A percentile compares a stretch with the other conserved stretches of the same genome.
phyloP scores from a whole-genome alignment of 148 eudicot species.

The Mesembryanthemum crystallinum region DNA sequence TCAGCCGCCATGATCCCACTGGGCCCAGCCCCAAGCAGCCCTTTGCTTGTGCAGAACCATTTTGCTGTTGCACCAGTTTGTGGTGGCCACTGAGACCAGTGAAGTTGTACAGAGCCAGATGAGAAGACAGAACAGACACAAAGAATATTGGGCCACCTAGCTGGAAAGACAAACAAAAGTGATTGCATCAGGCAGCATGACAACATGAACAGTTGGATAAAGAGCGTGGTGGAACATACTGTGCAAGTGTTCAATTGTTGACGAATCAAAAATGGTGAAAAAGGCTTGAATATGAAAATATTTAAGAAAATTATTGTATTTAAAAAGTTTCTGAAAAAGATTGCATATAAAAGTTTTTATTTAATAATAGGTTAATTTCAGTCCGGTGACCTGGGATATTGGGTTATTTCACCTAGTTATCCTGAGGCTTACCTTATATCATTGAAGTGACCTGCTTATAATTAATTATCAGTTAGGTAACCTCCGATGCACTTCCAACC shows the following conservation, averaged over 20 bases:
- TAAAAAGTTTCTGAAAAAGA: too few relatives aligned
- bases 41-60: conserved; percentile 98
- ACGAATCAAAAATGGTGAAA: too few relatives aligned
- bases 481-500: too few relatives aligned
- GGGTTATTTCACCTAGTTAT: too few relatives aligned
- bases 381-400: too few relatives aligned
- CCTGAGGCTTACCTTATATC: too few relatives aligned
- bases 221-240: background rate
- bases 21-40: conserved; percentile 96
- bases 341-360: too few relatives aligned
- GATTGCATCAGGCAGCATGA: background rate
- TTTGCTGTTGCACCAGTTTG: conserved; percentile 59
- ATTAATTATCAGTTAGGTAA: too few relatives aligned
- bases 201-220: background rate
- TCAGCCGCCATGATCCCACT: conserved; percentile 99
- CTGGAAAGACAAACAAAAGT: conserved; percentile 43
- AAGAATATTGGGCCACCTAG: conserved; percentile 97
- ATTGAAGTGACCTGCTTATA: too few relatives aligned
- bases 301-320: too few relatives aligned
- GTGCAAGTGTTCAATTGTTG: background rate
- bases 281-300: too few relatives aligned
- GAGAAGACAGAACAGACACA: conserved; percentile 98
- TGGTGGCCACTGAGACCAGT: conserved; percentile 95
- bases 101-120: conserved; percentile 95
- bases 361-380: too few relatives aligned